Base-by-base conservation (phyloP, 2,329 filamentous ascomycete species). In the Fusarium chlamydosporum region DNA sequence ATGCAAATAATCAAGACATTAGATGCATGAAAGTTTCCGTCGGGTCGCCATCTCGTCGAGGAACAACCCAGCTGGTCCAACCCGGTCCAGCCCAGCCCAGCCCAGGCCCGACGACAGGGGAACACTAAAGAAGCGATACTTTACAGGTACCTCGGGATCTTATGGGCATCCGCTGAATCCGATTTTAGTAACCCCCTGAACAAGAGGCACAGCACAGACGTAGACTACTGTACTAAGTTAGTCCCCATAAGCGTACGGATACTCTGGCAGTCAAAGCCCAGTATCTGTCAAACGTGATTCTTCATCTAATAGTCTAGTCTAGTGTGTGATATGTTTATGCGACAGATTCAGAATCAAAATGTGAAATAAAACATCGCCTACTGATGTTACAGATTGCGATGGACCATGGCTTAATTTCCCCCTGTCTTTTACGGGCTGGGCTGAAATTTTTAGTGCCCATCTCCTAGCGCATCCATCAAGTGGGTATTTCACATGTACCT, bases 401-500 rank as follows among this genome's bases (percentile, higher is more conserved):
- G 45, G 43, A 65, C 61, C 33, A 53, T 33, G 63, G 37, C 33
- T 40, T 65, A 65, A 65, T 65, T 65, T 65, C 61, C 61, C 61
- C 60, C 40, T 65, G 61, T 65, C 62, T 59, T 27, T 52, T 37
- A 51, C 57, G 59, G 51, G 46, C 57, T 64, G 60, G 60, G 33
- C 61, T 53, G 58, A 45, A 54, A 63, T 50, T 64, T 63, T 50
- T 58, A 56, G 61, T 29, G 47, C 34, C 23, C 20, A n/a, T 13
- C 26, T 20, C 27, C 27, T 42, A 42, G 42, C 27, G 23, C 40
- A 27, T 20, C 11, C 46, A 38, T 41, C 47, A 9, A 57, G 47
- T 66, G 60, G 61, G 65, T 71, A 71, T 54, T 41, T 56, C 15
- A 11, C 9, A 57, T 46, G 56, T 72, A 72, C 69, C 55, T 65